Conservation (phyloP, 2,329 filamentous ascomycete genomes). For the Neospermospora avenae region DNA sequence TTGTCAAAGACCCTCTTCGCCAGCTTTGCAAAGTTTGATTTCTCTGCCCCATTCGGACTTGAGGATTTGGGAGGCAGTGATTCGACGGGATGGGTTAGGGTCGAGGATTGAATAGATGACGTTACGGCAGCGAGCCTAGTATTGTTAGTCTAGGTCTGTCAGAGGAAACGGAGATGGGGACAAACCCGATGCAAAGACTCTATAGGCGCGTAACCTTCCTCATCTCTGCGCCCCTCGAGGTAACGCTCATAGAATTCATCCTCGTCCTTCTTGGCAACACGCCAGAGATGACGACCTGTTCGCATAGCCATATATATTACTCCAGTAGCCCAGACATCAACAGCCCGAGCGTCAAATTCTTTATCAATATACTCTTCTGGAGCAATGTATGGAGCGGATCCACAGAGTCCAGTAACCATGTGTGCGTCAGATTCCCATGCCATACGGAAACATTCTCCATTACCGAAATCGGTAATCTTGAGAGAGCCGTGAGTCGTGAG, state of each 20-base stretch:
- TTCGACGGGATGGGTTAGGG: conserved; percentile 85
- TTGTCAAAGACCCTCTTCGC: conserved; percentile 83
- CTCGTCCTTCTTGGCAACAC: conserved; percentile 92
- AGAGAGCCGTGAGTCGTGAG: conserved; percentile 88
- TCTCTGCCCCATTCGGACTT: conserved; percentile 99
- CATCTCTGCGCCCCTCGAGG: conserved; percentile 85
- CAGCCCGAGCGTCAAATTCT: conserved; percentile 96
- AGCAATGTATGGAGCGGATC: conserved; percentile 94
- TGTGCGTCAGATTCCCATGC: conserved; percentile 98
- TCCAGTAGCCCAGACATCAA: conserved; percentile 96
- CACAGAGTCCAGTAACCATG: conserved; percentile 96
- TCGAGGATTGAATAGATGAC: conserved; percentile 99
- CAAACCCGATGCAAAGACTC: conserved; percentile 92
- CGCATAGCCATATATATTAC: conserved; percentile 99
- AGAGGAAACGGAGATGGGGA: conserved; percentile 24
- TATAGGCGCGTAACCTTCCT: conserved; percentile 94
- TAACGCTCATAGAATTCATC: conserved; percentile 97
- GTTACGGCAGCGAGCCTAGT: conserved; percentile 89
- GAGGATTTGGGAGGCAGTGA: conserved; percentile 93
- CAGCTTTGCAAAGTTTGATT: conserved; percentile 94
- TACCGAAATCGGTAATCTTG: conserved; percentile 98
- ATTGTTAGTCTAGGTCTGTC: conserved; percentile 16
- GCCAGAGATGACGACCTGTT: conserved; percentile 92
- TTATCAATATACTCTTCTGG: conserved; percentile 94
- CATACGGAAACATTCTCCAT: conserved; percentile 99